A percentile compares a stretch with the other conserved stretches of the same genome.
phyloP scores from a whole-genome alignment of 345 rosid species.

The Populus tremula region DNA sequence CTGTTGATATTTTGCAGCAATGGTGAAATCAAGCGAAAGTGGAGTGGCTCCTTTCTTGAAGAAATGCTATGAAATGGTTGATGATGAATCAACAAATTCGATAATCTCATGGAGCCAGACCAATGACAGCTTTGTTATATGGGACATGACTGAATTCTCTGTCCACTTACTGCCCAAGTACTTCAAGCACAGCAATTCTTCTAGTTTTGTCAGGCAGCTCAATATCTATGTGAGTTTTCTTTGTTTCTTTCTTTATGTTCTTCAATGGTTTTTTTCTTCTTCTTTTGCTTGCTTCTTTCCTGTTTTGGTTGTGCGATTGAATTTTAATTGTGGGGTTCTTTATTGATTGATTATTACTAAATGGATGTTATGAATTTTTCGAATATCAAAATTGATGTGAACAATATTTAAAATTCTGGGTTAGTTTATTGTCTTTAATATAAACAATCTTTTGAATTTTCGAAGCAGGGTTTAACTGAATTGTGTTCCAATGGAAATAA shows the following conservation, averaged over 20 bases:
- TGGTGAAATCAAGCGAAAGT: slow-evolving; percentile 60
- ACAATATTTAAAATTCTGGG: not conserved
- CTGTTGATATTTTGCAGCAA: not conserved
- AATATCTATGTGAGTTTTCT: slow-evolving; percentile 67
- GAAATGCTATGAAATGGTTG: slow-evolving; percentile 90
- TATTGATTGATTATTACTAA: not conserved
- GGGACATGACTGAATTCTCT: slow-evolving; percentile 58
- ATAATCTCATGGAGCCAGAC: slow-evolving; percentile 61
- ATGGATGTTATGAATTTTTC: not conserved
- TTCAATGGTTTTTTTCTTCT: not conserved
- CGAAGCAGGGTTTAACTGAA: not conserved
- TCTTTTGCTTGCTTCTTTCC: not conserved
- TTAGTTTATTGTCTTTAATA: not conserved
- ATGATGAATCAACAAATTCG: slow-evolving; percentile 56
- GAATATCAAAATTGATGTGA: not conserved
- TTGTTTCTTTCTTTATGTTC: slow-evolving; percentile 4
- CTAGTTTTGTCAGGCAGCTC: slow-evolving; percentile 87
- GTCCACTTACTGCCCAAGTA: slow-evolving; percentile 63
- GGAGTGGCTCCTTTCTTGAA: slow-evolving; percentile 69
- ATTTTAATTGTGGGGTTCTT: slow-evolving; percentile 4
- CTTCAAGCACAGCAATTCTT: slow-evolving; percentile 78
- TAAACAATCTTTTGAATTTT: not conserved
- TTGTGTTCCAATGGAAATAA: not conserved
- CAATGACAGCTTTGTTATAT: slow-evolving; percentile 56
- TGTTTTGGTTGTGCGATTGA: not conserved